These are phyloP conservation scores for Trypanosoma vivax DNA, from an alignment of 208 protist species.

Conservation along the genomic window DNA sequence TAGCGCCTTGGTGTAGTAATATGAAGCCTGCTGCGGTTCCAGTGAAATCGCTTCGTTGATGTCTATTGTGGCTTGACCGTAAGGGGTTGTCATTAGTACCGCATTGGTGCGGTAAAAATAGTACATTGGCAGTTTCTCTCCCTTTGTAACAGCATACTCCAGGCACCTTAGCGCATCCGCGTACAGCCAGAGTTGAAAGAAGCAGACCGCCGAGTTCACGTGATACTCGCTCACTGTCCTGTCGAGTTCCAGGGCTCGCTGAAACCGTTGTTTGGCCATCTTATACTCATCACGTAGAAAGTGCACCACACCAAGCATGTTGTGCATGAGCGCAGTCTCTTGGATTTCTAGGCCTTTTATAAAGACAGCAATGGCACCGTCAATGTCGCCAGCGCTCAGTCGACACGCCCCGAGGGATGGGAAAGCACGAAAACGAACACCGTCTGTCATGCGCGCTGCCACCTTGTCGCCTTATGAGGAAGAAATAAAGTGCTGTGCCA, in stretches of 20 bases:
- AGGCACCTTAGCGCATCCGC: conserved; percentile 64
- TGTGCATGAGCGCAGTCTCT: conserved; percentile 48
- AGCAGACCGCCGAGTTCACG: conserved; percentile 57
- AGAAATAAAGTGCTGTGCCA: conserved; percentile 44
- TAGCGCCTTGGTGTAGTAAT: conserved; percentile 50
- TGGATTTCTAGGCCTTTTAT: conserved; percentile 54
- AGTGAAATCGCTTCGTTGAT: conserved; percentile 56
- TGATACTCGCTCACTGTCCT: conserved; percentile 43
- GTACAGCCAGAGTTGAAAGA: conserved; percentile 41
- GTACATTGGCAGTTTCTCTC: conserved; percentile 29
- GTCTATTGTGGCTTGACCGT: conserved; percentile 41
- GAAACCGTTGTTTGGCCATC: conserved; percentile 46
- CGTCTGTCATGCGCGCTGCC: conserved; percentile 28
- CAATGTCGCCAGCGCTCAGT: conserved; percentile 10
- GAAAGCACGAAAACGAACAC: conserved; percentile 18
- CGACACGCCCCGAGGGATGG: conserved; percentile 27
- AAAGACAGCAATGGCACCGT: conserved; percentile 23
- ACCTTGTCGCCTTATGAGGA: conserved; percentile 41
- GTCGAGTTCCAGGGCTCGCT: conserved; percentile 63
- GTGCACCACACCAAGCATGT: conserved; percentile 66
- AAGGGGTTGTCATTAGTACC: conserved; percentile 43
- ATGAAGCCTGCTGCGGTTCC: conserved; percentile 23
- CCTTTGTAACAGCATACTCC: conserved; percentile 52
- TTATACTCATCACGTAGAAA: conserved; percentile 60
- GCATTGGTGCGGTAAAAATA: conserved; percentile 75